Base-by-base conservation (phyloP, 108 stramenopile species). In the Nannochloropsis salina region DNA sequence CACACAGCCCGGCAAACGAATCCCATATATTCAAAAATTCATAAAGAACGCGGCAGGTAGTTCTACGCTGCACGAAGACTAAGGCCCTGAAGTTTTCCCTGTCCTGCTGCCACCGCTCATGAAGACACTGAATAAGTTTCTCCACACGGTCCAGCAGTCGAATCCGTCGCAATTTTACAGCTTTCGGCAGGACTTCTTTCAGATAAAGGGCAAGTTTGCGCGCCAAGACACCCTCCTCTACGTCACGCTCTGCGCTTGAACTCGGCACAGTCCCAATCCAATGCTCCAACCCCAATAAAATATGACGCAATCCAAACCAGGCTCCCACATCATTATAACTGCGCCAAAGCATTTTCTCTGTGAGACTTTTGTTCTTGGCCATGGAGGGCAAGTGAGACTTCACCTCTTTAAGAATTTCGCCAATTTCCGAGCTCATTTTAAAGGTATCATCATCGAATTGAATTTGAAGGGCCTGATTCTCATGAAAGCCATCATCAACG, bases 41-140 rank as follows among this genome's bases (percentile, higher is more conserved):
- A n/a, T n/a, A 74, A n/a, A 74, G 61, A 8, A 74, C 61, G 61
- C 61, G 61, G 61, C 61, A 74, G 61, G 61, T 74, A n/a, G 61
- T 74, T 2, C 61, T 1, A n/a, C 61, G 61, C 61, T 74, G 61
- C 61, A 74, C 61, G 6, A 74, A 74, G 61, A 74, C 61, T 15
- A 74, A n/a, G 4, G 61, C 61, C 61, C 61, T 15, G 61, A 74
- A 74, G 61, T 74, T 74, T n/a, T 74, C 61, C 6, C 61, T 74
- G n/a, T 74, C 61, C 61, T 74, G 61, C 61, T 74, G 20, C 61
- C 61, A n/a, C 61, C 61, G 61, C 61, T 74, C 20, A 15, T n/a
- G 61, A 2, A 74, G 61, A n/a, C 61, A 74, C 61, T 74, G 61
- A 15, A 74, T n/a, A 15, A 74, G 4, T 74, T 74, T 74, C 61